Conservation (phyloP, 129 eudicot species). For the Chrysanthemum lavandulifolium region DNA sequence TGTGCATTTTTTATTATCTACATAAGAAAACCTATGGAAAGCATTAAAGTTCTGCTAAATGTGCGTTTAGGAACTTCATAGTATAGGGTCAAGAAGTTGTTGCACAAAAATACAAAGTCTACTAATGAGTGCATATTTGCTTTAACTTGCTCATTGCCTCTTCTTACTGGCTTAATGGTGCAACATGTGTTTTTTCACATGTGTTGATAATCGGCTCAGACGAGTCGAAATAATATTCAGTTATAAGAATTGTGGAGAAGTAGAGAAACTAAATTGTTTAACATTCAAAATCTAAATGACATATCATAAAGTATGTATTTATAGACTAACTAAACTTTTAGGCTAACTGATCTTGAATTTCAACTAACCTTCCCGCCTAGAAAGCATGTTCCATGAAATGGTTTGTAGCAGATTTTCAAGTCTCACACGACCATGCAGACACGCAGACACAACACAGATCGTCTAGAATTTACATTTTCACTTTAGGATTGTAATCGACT, state of each 20-base stretch:
- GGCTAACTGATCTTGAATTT: not conserved
- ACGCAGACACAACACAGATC: not conserved
- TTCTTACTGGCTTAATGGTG: not conserved
- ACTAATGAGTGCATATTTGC: not conserved
- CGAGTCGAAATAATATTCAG: not conserved
- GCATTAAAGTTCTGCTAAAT: no score
- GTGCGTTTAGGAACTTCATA: no score
- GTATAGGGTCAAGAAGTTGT: not conserved
- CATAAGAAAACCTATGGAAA: no score
- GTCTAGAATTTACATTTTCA: not conserved
- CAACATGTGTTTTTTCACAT: conserved; percentile 8
- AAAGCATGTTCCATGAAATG: no score
- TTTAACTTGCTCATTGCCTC: not conserved
- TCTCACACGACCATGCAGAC: not conserved
- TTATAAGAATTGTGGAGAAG: not conserved
- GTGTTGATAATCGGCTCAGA: no score
- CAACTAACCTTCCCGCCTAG: not conserved
- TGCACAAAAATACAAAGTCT: not conserved
- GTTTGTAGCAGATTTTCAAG: not conserved
- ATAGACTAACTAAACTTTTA: no score
- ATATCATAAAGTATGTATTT: no score
- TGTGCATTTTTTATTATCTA: conserved; percentile 10
- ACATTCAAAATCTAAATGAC: no score
- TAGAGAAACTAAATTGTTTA: no score
- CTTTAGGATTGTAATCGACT: not conserved